Conservation (phyloP, 2,329 filamentous ascomycete genomes). For the Blumeria graminis region DNA sequence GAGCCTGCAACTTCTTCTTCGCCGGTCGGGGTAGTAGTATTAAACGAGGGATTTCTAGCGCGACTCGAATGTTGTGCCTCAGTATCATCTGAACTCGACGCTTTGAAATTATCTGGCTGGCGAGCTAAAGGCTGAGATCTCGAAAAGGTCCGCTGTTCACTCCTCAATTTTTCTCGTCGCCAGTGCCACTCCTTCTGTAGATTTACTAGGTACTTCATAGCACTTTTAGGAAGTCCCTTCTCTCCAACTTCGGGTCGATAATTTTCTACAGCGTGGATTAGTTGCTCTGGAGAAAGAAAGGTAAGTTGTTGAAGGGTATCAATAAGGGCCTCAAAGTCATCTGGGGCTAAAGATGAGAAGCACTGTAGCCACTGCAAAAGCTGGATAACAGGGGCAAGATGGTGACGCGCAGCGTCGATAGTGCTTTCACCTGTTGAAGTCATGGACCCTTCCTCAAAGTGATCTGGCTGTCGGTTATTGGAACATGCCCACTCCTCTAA, state of each 20-base stretch:
- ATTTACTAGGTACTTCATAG: slow-evolving; percentile 61
- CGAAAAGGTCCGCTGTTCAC: slow-evolving; percentile 19
- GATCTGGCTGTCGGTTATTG: slow-evolving; percentile 85
- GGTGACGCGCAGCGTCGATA: slow-evolving; percentile 57
- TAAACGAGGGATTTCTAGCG: not conserved
- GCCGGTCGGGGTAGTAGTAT: not conserved
- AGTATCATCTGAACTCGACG: slow-evolving; percentile 19
- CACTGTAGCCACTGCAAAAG: slow-evolving; percentile 93
- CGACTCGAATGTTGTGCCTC: slow-evolving; percentile 16
- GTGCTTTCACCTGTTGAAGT: slow-evolving; percentile 67
- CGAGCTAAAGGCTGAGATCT: slow-evolving; percentile 16
- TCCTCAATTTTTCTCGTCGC: slow-evolving; percentile 29
- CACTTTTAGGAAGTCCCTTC: slow-evolving; percentile 69
- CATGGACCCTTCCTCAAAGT: slow-evolving; percentile 82
- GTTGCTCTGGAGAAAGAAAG: slow-evolving; percentile 59
- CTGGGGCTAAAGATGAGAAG: slow-evolving; percentile 68
- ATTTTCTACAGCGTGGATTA: slow-evolving; percentile 77
- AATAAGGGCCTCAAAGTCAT: slow-evolving; percentile 72
- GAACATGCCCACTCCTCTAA: slow-evolving; percentile 87
- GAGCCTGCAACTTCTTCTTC: slow-evolving; percentile 43
- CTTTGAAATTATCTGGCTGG: slow-evolving; percentile 18
- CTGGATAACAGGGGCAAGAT: slow-evolving; percentile 78
- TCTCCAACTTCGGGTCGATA: slow-evolving; percentile 91
- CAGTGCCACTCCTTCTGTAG: slow-evolving; percentile 51
- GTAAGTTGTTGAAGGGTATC: slow-evolving; percentile 78